Conservation (phyloP, 768 basidiomycete genomes). For the Candolleomyces aberdarensis region DNA sequence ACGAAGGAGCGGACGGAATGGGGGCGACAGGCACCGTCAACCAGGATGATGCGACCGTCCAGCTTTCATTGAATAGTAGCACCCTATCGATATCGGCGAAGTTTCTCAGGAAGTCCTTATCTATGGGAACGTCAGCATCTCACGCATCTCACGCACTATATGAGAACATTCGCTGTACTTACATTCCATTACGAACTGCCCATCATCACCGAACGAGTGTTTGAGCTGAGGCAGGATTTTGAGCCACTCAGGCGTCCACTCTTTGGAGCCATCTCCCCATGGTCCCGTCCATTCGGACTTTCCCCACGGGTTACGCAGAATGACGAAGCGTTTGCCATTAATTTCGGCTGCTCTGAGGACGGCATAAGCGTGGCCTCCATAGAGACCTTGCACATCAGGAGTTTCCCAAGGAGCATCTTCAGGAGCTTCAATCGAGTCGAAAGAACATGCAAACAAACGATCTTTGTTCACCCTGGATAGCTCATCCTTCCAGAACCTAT, state of each 20-base stretch:
- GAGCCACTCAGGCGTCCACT: conserved; percentile 55
- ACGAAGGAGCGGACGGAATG: conserved; percentile 35
- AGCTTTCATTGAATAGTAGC: conserved; percentile 45
- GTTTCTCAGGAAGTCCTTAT: conserved; percentile 42
- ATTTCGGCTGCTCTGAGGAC: conserved; percentile 47
- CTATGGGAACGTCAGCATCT: conserved; percentile 19
- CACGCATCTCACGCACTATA: neutral
- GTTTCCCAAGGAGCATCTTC: conserved; percentile 24
- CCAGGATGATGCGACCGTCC: conserved; percentile 53
- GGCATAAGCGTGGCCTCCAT: conserved; percentile 45
- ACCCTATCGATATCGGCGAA: conserved; percentile 50
- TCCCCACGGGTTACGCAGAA: conserved; percentile 55
- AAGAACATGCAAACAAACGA: conserved; percentile 51
- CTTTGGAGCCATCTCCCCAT: conserved; percentile 56
- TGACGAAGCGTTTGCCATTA: conserved; percentile 47
- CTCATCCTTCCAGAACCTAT: conserved; percentile 54
- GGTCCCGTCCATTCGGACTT: conserved; percentile 46
- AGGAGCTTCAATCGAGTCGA: conserved; percentile 32
- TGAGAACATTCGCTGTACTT: conserved; percentile 11
- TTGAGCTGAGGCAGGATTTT: conserved; percentile 36
- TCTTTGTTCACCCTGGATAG: conserved; percentile 47
- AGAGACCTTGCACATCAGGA: conserved; percentile 33
- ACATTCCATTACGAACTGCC: conserved; percentile 58
- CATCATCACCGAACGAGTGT: conserved; percentile 50
- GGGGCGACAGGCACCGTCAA: conserved; percentile 35